Evolutionary conservation across 352 stramenopile species (phyloP), one percentile per base, ranked within the genome.

Genomic region (Achlya hypogyna): DNA sequence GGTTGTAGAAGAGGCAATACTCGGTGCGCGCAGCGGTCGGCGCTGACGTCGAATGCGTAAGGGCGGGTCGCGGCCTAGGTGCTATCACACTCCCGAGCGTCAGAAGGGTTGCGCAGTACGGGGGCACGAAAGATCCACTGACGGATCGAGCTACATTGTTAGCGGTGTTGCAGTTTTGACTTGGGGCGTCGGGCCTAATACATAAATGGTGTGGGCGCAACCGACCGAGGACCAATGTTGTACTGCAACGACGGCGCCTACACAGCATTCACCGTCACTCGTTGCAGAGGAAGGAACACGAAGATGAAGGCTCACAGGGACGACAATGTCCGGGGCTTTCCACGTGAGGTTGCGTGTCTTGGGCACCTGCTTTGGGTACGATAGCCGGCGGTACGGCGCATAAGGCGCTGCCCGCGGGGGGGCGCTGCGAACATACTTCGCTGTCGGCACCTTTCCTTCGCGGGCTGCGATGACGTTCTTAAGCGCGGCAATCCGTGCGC

Each of bases 1-100:
- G 78, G 62, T 89, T 91, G 75, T 85, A 93, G 69, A 90, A 93
- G 16, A 74, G 78, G 63, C 84, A 93, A 63, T 91, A 87, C 62
- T 89, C 82, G 9, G 81, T 91, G 27, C 84, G 82, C 32, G 47
- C 12, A 5, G n/a, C 18, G 10, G 29, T 51, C 14, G 35, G 8
- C 9, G 45, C 63, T 20, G 47, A 53, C 62, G 23, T 45, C 35
- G 47, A 34, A n/a, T n/a, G n/a, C n/a, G n/a, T n/a, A n/a, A n/a
- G n/a, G n/a, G n/a, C n/a, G n/a, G n/a, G n/a, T n/a, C n/a, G n/a
- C n/a, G n/a, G n/a, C n/a, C n/a, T n/a, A n/a, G n/a, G n/a, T n/a
- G n/a, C n/a, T n/a, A n/a, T n/a, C n/a, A n/a, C n/a, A n/a, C n/a
- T n/a, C n/a, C n/a, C n/a, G n/a, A n/a, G n/a, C n/a, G n/a, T n/a